Evolutionary conservation across 2,329 filamentous ascomycete species (phyloP).

Genomic region (Apiospora rasikravindrae): DNA sequence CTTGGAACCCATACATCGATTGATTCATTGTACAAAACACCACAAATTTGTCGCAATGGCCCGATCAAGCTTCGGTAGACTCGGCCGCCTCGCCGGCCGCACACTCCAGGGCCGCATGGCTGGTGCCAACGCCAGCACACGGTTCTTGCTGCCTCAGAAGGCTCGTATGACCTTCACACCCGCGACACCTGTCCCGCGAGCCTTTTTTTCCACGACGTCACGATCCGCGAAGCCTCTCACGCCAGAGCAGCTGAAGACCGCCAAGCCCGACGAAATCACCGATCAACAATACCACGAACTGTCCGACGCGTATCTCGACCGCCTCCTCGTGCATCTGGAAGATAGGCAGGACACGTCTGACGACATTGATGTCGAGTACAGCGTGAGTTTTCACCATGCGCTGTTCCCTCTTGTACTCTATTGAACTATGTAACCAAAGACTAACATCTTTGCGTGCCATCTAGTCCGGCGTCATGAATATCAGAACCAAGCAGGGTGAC

Average conservation of each 20-base stretch:
- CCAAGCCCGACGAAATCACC: slow-evolving; percentile 65
- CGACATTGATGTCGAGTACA: slow-evolving; percentile 87
- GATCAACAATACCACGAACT: slow-evolving; percentile 77
- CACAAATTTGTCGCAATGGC: slow-evolving; percentile 36
- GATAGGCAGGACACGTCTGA: slow-evolving; percentile 73
- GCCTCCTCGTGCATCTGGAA: slow-evolving; percentile 67
- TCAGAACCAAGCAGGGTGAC: slow-evolving; percentile 72
- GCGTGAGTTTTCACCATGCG: slow-evolving; percentile 58
- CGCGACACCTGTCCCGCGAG: slow-evolving; percentile 17
- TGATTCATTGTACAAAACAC: not conserved
- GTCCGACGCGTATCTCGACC: slow-evolving; percentile 75
- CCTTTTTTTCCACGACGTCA: slow-evolving; percentile 42
- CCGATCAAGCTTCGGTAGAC: slow-evolving; percentile 40
- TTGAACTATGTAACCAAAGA: not conserved
- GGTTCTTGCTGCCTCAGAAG: slow-evolving; percentile 1
- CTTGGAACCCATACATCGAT: not conserved
- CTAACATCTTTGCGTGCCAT: not conserved
- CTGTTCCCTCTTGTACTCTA: slow-evolving; percentile 15
- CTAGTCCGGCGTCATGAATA: slow-evolving; percentile 84
- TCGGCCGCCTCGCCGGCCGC: slow-evolving; percentile 45
- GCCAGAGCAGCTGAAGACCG: slow-evolving; percentile 36
- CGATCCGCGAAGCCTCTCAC: slow-evolving; percentile 47
- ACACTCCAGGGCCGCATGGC: slow-evolving; percentile 31
- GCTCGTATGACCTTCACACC: not conserved
- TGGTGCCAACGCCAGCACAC: slow-evolving; percentile 11